Conservation (phyloP, 129 eudicot genomes). For the Dittrichia graveolens region DNA sequence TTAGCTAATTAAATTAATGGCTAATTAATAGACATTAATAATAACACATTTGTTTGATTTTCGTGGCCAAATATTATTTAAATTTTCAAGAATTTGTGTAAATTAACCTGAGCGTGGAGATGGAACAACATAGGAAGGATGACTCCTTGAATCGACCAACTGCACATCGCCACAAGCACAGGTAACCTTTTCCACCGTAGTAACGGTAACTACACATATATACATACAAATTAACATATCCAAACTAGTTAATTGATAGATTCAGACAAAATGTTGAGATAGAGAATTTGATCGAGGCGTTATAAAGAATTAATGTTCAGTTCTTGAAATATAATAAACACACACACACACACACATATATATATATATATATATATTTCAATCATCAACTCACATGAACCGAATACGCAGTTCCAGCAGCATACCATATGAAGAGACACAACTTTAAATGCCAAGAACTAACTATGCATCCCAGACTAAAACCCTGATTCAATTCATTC, state of each 20-base stretch:
- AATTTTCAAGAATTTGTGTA: not conserved
- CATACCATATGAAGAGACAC: constrained; percentile 33
- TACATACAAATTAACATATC: not conserved
- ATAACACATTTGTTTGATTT: not conserved
- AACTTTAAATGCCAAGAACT: constrained; percentile 37
- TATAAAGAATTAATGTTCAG: not conserved
- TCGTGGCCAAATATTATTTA: not conserved
- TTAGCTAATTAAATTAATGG: not conserved
- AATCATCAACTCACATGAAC: constrained; percentile 27
- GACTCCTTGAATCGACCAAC: constrained; percentile 34
- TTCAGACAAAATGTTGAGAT: not conserved
- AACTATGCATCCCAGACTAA: constrained; percentile 25
- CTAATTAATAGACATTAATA: not conserved
- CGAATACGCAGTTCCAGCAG: constrained; percentile 33
- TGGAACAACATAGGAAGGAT: constrained; percentile 36
- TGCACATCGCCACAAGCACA: constrained; percentile 25
- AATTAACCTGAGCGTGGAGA: constrained; percentile 33
- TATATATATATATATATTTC: no score
- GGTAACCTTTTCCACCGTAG: constrained; percentile 35
- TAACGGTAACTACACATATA: constrained; percentile 18
- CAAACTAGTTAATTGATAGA: no score
- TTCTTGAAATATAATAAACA: no score
- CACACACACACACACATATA: no score
- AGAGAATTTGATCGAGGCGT: not conserved
- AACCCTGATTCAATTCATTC: constrained; percentile 23